Percentiles rank a stretch among this genome's conserved stretches.
Conservation (phyloP, 2,329 filamentous ascomycete species). For the Aspergillus arachidicola region DNA sequence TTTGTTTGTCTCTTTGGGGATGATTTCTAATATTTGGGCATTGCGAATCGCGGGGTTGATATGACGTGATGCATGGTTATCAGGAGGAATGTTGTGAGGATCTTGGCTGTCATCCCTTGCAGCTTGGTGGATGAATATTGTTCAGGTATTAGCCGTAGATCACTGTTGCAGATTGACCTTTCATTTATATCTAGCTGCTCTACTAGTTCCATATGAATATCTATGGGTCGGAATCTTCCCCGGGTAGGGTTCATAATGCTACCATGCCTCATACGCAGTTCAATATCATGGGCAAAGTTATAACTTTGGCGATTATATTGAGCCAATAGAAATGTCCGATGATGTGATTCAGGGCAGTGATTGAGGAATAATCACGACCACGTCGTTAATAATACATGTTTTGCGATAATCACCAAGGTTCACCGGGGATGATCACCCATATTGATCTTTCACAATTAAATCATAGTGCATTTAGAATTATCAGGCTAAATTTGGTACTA, state of each 20-base stretch:
- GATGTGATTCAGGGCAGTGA: constrained; percentile 11
- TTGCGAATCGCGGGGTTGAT: constrained; percentile 36
- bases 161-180: background rate
- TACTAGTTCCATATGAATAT: background rate
- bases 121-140: background rate
- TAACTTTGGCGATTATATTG: background rate
- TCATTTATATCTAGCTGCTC: background rate
- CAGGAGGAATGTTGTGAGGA: background rate
- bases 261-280: background rate
- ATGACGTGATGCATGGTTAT: constrained; percentile 32
- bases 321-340: constrained; percentile 1
- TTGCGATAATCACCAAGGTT: too few species aligned
- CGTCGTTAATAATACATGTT: background rate
- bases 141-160: background rate
- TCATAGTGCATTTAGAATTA: background rate
- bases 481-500: background rate
- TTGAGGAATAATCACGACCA: background rate
- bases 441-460: background rate
- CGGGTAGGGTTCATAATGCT: background rate
- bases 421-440: background rate
- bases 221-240: too few species aligned
- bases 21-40: constrained; percentile 8
- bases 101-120: background rate
- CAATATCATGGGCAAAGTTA: background rate
- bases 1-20: background rate